Conservation (phyloP, 495 filamentous ascomycete genomes). For the Neurospora sp. region DNA sequence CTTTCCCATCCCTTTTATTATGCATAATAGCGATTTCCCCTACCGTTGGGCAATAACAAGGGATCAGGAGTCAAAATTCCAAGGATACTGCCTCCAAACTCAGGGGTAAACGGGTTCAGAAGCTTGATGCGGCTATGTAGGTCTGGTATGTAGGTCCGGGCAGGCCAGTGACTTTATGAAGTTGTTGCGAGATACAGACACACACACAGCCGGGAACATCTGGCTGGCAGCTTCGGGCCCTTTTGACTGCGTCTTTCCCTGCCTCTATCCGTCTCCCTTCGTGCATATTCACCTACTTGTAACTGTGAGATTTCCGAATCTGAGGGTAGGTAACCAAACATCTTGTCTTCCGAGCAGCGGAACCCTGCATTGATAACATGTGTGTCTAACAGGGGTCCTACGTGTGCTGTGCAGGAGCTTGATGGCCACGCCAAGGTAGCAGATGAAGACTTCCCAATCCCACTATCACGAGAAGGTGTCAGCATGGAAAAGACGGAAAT, state of each 20-base stretch:
- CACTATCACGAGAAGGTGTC: not conserved
- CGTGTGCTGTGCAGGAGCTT: not conserved
- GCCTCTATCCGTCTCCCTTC: not conserved
- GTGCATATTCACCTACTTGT: not conserved
- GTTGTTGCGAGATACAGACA: not conserved
- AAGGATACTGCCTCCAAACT: not conserved
- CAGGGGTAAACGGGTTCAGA: not conserved
- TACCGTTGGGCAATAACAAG: not conserved
- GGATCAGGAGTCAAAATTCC: not conserved
- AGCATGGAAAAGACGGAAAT: not conserved
- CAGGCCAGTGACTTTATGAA: not conserved
- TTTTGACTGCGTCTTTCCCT: not conserved
- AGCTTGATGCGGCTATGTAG: not conserved
- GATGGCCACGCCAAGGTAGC: not conserved
- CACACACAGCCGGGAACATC: not conserved
- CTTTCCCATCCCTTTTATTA: not conserved
- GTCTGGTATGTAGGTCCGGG: not conserved
- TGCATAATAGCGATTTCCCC: not conserved
- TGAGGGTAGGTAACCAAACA: not conserved
- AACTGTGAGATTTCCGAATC: not conserved
- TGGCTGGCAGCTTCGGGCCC: not conserved
- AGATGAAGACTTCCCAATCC: not conserved
- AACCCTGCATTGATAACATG: not conserved
- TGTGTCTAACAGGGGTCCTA: not conserved
- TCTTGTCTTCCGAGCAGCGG: not conserved